phyloP scores from a whole-genome alignment of 2,329 filamentous ascomycete genomes.

The Aurifilum marmelostoma region DNA sequence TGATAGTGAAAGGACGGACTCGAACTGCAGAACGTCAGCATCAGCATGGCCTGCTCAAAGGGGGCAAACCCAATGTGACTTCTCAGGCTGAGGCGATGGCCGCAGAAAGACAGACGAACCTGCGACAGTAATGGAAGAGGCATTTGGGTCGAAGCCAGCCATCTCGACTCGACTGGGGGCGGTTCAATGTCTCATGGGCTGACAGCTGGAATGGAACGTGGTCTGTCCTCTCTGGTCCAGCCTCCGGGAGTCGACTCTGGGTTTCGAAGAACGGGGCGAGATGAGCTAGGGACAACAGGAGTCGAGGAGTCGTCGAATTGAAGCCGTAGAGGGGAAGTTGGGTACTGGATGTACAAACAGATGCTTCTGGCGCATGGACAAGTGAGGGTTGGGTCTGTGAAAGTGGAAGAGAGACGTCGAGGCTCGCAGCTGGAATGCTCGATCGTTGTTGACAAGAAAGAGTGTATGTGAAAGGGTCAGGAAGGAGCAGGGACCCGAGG shows the following conservation, averaged over 20 bases:
- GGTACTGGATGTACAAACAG: background rate
- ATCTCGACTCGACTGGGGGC: conserved; percentile 32
- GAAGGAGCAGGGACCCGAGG: background rate
- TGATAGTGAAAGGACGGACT: conserved; percentile 76
- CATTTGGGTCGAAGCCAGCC: conserved; percentile 46
- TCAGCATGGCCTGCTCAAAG: background rate
- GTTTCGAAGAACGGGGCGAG: conserved; percentile 5
- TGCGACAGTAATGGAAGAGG: conserved; percentile 63
- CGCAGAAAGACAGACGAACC: conserved; percentile 43
- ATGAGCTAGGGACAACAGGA: background rate
- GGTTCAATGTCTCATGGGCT: conserved; percentile 23
- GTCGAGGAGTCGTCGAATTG: background rate
- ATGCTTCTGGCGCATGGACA: conserved; percentile 4
- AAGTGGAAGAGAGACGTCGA: background rate
- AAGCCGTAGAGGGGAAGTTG: background rate
- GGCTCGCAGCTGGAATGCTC: conserved; percentile 2
- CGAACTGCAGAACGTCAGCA: conserved; percentile 55
- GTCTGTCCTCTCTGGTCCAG: background rate
- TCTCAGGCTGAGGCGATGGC: background rate
- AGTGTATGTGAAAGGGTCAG: background rate
- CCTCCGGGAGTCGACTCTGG: conserved; percentile 6
- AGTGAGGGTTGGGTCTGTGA: background rate
- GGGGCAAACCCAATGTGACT: background rate
- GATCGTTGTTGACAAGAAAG: conserved; percentile 1
- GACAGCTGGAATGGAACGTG: conserved; percentile 15